Evolutionary conservation across 129 eudicot species (phyloP), one percentile per base, ranked within the genome.

Genomic region (Rutidosis leptorrhynchoides): DNA sequence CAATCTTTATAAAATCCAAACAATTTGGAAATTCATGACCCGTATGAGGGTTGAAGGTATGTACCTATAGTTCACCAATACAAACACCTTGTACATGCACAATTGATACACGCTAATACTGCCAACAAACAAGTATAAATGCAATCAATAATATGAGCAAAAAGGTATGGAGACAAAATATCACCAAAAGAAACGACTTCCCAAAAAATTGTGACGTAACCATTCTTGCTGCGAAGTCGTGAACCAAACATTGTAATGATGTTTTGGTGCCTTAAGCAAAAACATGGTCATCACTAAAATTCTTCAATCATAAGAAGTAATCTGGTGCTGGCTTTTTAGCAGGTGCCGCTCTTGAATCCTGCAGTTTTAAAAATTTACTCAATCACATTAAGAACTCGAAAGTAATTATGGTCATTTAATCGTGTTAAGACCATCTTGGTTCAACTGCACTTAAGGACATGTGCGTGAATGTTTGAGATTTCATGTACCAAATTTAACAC

Each of bases 331-430:
- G 84, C 65, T 77, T 89, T 80, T 77, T 89, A 26, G 81, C 85
- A 16, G 93, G 93, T 45, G 90, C 77, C 67, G 85, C 96, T 83
- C 96, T 85, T 68, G 96, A 73, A 23, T 88, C 93, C 93, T 89
- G 84, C 73, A 82, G 65, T 62, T 57, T 52, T 2, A 10, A 15
- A 24, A 3, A 68, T 35, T 27, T 1, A n/a, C 16, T 58, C 5
- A 58, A 15, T 26, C 23, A 15, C 63, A 26, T 26, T 5, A 57
- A 57, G 26, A 57, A 57, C 7, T 56, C 32, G 0, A 57, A 2
- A 12, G 37, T 26, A 57, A 57, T 57, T 56, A 11, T 24, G 61
- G n/a, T 25, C 12, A 56, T 8, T 3, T 15, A 52, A 17, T 22
- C 27, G 2, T 22, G 59, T 54, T 54, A 54, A 22, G 6, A 22